phyloP scores from a whole-genome alignment of 306 rosid species.

The Luffa acutangula region DNA sequence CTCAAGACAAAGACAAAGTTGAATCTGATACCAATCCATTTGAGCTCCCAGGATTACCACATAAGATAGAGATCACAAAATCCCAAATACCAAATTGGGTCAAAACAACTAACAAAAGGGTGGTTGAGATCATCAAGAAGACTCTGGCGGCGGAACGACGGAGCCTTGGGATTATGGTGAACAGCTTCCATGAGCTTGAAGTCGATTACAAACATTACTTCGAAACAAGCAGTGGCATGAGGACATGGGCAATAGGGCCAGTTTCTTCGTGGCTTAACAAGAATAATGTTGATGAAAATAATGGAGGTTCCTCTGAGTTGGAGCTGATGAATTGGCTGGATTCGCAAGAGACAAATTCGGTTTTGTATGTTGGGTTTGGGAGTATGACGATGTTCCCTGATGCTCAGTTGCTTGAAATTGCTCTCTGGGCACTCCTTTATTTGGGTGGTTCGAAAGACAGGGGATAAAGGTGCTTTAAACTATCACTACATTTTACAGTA shows the following conservation, averaged over 20 bases:
- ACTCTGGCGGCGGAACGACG: background rate
- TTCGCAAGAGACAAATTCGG: slow-evolving; percentile 14
- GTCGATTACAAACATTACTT: background rate
- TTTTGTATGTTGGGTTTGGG: slow-evolving; percentile 24
- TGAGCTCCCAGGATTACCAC: background rate
- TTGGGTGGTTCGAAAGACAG: slow-evolving; percentile 7
- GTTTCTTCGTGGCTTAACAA: slow-evolving; percentile 8
- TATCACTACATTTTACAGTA: no score
- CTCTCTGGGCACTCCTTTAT: background rate
- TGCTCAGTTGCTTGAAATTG: slow-evolving; percentile 14
- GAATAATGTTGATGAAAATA: background rate
- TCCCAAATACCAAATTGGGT: slow-evolving; percentile 8
- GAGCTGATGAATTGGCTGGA: slow-evolving; percentile 19
- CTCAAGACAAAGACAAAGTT: background rate
- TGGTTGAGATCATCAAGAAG: background rate
- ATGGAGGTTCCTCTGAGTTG: slow-evolving; percentile 6
- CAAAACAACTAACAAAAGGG: background rate
- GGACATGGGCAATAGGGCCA: slow-evolving; percentile 17
- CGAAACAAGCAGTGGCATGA: background rate
- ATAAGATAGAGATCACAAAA: slow-evolving; percentile 11
- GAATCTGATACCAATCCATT: background rate
- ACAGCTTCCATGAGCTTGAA: slow-evolving; percentile 19
- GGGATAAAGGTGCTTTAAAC: background rate
- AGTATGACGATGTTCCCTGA: slow-evolving; percentile 7
- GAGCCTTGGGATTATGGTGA: slow-evolving; percentile 15